A percentile compares a stretch with the other conserved stretches of the same genome.
Conservation (phyloP, 2,329 filamentous ascomycete species). For the Stachybotrys chlorohalonatus region DNA sequence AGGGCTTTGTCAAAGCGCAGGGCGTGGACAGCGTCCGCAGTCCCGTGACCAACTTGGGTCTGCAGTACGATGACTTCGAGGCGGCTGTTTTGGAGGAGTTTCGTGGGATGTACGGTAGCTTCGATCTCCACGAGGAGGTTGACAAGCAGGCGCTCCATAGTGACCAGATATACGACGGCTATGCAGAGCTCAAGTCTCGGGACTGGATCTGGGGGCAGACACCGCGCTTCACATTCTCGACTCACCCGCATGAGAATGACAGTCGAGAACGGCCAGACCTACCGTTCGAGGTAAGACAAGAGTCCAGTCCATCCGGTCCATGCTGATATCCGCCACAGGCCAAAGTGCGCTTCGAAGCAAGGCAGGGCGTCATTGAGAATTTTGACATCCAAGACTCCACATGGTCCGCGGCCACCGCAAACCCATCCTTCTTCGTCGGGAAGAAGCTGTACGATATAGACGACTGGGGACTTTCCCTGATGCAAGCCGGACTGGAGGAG, state of each 20-base stretch:
- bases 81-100: constrained; percentile 58
- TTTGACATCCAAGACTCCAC: constrained; percentile 15
- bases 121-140: constrained; percentile 28
- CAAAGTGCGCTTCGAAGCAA: constrained; percentile 25
- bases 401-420: neutral
- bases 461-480: constrained; percentile 16
- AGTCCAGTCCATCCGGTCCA: neutral
- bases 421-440: constrained; percentile 2
- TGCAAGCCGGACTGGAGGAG: constrained; percentile 13
- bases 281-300: constrained; percentile 32
- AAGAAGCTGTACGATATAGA: constrained; percentile 9
- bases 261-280: constrained; percentile 43
- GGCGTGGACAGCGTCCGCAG: constrained; percentile 91
- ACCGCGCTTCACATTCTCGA: constrained; percentile 69
- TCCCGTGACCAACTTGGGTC: constrained; percentile 67
- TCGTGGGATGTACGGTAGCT: constrained; percentile 49
- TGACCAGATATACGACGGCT: constrained; percentile 34
- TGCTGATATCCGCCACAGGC: constrained; percentile 9
- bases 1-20: constrained; percentile 65
- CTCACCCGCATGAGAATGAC: constrained; percentile 49
- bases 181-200: constrained; percentile 36
- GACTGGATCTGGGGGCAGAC: constrained; percentile 83
- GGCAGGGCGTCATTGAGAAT: constrained; percentile 25
- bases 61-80: constrained; percentile 38
- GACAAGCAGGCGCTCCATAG: constrained; percentile 41